A percentile compares a stretch with the other conserved stretches of the same genome.
Conservation (phyloP, 2,329 filamentous ascomycete genomes). For the Talaromyces piceae region DNA sequence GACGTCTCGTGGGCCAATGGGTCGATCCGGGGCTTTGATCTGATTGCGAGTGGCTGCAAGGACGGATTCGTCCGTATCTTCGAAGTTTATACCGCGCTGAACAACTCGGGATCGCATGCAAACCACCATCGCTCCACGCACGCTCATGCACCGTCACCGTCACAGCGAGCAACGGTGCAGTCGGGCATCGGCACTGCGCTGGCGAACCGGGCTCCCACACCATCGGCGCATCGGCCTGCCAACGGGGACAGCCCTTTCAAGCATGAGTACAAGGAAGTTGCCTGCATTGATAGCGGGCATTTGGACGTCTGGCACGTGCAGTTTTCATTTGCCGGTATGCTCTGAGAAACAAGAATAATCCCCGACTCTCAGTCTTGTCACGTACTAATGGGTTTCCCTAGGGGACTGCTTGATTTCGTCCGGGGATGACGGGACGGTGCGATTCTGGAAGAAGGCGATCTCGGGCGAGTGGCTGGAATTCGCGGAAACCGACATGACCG, state of each 20-base stretch:
- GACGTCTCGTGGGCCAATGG: slow-evolving; percentile 91
- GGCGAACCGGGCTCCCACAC: slow-evolving; percentile 26
- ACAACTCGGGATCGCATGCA: slow-evolving; percentile 21
- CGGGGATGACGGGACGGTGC: slow-evolving; percentile 35
- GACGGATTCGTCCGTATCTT: slow-evolving; percentile 89
- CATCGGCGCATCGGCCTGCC: slow-evolving; percentile 25
- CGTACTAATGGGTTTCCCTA: slow-evolving; percentile 12
- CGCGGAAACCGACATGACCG: slow-evolving; percentile 34
- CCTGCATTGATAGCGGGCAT: slow-evolving; percentile 37
- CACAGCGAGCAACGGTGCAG: slow-evolving; percentile 27
- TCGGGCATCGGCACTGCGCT: slow-evolving; percentile 38
- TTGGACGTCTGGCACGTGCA: slow-evolving; percentile 40
- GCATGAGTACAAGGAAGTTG: slow-evolving; percentile 35
- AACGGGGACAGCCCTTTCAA: slow-evolving; percentile 32
- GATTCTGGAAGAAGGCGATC: slow-evolving; percentile 38
- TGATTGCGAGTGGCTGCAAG: slow-evolving; percentile 85
- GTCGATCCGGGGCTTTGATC: slow-evolving; percentile 81
- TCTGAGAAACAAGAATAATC: not conserved
- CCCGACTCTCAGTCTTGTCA: not conserved
- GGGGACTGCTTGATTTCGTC: slow-evolving; percentile 38
- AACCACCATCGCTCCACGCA: slow-evolving; percentile 19
- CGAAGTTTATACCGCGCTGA: slow-evolving; percentile 44
- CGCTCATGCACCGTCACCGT: slow-evolving; percentile 20
- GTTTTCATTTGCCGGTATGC: slow-evolving; percentile 36
- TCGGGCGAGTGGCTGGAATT: slow-evolving; percentile 40